Evolutionary conservation across 2,329 filamentous ascomycete species (phyloP).

Genomic region (Colletotrichum orchidophilum): DNA sequence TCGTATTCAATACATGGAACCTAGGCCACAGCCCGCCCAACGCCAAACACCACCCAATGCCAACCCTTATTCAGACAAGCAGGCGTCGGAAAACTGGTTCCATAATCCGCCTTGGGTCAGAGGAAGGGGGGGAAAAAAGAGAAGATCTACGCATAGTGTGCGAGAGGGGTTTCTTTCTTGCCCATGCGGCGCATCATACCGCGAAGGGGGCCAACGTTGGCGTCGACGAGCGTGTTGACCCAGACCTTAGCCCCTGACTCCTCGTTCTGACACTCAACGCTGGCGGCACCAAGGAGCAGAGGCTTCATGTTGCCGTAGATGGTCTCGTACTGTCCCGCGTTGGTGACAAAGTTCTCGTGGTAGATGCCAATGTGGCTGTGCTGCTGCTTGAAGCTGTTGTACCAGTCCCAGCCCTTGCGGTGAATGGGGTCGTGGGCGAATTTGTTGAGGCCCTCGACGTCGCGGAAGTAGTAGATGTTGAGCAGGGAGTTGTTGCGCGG

Average conservation of each 20-base stretch:
- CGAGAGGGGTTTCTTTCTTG: background rate
- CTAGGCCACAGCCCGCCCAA: background rate
- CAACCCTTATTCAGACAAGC: background rate
- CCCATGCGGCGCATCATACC: constrained; percentile 46
- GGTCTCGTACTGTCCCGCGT: constrained; percentile 57
- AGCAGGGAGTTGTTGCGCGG: constrained; percentile 50
- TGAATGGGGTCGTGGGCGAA: constrained; percentile 62
- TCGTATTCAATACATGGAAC: background rate
- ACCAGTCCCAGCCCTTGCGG: constrained; percentile 60
- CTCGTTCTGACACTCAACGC: constrained; percentile 36
- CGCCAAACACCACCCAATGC: background rate
- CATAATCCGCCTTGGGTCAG: background rate
- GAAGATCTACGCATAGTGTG: constrained; percentile 35
- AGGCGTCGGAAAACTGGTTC: background rate
- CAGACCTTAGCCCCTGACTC: constrained; percentile 40
- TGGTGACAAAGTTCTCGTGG: constrained; percentile 63
- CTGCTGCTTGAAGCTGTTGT: constrained; percentile 44
- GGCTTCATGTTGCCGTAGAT: constrained; percentile 58
- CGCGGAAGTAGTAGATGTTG: constrained; percentile 60
- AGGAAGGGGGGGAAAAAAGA: background rate
- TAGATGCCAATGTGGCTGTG: constrained; percentile 57
- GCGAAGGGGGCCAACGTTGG: constrained; percentile 43
- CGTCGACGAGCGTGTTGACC: constrained; percentile 46
- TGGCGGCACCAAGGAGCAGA: constrained; percentile 44
- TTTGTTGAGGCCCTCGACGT: constrained; percentile 56